A percentile compares a stretch with the other conserved stretches of the same genome.
phyloP scores from a whole-genome alignment of 352 stramenopile species.

The Pythium folliculosum region DNA sequence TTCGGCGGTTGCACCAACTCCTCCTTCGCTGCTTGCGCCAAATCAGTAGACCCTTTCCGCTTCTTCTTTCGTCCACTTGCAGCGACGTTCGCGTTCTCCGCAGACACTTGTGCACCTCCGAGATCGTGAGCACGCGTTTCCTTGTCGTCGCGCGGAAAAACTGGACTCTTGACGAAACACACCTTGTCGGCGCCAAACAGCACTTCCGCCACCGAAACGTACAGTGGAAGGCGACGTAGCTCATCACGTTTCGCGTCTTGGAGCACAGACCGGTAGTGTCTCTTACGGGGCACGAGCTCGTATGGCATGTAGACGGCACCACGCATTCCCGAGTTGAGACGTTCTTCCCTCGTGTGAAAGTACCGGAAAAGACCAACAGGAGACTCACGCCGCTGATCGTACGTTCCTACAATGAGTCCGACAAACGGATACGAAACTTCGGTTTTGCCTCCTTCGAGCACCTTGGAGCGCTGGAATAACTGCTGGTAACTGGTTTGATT shows the following conservation, averaged over 20 bases:
- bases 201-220: constrained; percentile 39
- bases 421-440: constrained; percentile 88
- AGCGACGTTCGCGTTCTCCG: neutral
- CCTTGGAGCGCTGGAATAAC: constrained; percentile 71
- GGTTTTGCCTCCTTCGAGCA: constrained; percentile 21
- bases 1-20: neutral
- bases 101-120: neutral
- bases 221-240: constrained; percentile 38
- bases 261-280: constrained; percentile 54
- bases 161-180: neutral
- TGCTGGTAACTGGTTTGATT: constrained; percentile 94
- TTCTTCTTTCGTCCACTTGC: neutral
- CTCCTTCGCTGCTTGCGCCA: neutral
- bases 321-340: constrained; percentile 53
- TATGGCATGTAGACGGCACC: constrained; percentile 71
- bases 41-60: constrained; percentile 13
- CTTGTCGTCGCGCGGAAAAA: neutral
- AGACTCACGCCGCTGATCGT: constrained; percentile 79
- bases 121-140: neutral
- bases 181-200: constrained; percentile 16
- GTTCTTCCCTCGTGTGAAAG: constrained; percentile 76
- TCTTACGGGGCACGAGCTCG: constrained; percentile 56
- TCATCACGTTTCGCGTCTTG: constrained; percentile 42
- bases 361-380: constrained; percentile 84
- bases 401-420: constrained; percentile 93